Conservation (phyloP, 1,284 basidiomycete species). For the Sanghuangporus sanghuang region DNA sequence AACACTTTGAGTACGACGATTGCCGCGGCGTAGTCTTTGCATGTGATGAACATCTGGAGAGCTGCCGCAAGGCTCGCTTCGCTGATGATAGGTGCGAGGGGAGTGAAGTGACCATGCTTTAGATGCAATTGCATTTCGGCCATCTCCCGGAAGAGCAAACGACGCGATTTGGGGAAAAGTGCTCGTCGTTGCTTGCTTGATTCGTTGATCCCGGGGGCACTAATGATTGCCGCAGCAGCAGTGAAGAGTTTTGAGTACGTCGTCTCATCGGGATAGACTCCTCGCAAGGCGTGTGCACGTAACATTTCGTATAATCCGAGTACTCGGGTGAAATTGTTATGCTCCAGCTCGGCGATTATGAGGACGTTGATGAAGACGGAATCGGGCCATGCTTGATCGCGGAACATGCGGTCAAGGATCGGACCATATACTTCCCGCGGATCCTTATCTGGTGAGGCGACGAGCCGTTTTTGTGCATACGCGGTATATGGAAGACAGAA, state of each 20-base stretch:
- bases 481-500: constrained; percentile 7
- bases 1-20: constrained; percentile 3
- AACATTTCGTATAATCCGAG: constrained; percentile 10
- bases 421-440: constrained; percentile 6
- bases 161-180: not conserved
- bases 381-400: constrained; percentile 12
- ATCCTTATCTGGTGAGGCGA: not conserved
- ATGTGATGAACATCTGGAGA: constrained; percentile 3
- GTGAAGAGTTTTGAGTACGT: constrained; percentile 13
- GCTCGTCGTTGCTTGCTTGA: not conserved
- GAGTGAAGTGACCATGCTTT: not conserved
- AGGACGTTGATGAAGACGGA: constrained; percentile 10
- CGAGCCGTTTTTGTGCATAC: not conserved
- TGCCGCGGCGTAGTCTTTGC: constrained; percentile 12
- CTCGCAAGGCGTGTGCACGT: not conserved
- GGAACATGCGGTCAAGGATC: constrained; percentile 10
- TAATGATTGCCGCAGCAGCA: not conserved
- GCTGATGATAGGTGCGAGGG: not conserved
- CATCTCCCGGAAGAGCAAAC: constrained; percentile 16
- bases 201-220: not conserved
- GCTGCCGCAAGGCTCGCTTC: constrained; percentile 8
- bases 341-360: constrained; percentile 7
- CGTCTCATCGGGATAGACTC: constrained; percentile 7
- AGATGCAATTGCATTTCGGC: not conserved
- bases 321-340: not conserved